Evolutionary conservation across 1,284 basidiomycete genomes (phyloP).

Genomic region (Moesziomyces globuligerus): DNA sequence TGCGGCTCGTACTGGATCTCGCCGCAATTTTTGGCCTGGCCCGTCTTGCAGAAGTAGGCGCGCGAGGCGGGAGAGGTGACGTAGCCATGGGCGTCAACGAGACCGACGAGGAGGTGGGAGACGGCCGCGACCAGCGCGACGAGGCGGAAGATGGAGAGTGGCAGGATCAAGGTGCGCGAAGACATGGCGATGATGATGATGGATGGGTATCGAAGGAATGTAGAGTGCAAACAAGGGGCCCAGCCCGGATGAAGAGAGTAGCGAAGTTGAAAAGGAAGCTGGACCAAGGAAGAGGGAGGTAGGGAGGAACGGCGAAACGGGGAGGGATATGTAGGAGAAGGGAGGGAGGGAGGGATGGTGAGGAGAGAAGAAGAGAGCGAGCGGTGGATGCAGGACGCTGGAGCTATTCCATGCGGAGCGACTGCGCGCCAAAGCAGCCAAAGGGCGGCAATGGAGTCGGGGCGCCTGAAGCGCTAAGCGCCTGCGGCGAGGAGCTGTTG

Average conservation of each 20-base stretch:
- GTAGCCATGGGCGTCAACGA: constrained; percentile 45
- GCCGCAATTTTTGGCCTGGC: constrained; percentile 59
- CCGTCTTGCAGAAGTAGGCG: constrained; percentile 72
- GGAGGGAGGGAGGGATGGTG: too few relatives aligned
- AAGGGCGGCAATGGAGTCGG: too few relatives aligned
- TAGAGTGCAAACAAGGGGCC: background rate
- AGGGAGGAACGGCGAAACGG: too few relatives aligned
- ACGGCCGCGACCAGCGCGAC: constrained; percentile 38
- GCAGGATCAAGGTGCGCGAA: constrained; percentile 1
- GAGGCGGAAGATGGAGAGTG: constrained; percentile 21
- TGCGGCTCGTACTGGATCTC: constrained; percentile 52
- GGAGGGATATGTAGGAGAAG: background rate
- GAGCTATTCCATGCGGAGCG: too few relatives aligned
- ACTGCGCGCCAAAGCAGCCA: too few relatives aligned
- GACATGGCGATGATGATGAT: too few relatives aligned
- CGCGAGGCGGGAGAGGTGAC: constrained; percentile 69
- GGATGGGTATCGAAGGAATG: constrained; percentile 7
- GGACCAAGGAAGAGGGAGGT: too few relatives aligned
- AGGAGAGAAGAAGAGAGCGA: too few relatives aligned
- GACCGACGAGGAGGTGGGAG: constrained; percentile 35
- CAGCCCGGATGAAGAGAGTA: background rate
- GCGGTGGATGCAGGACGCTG: too few relatives aligned
- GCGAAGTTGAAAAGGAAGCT: background rate
- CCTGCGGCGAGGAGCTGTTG: too few relatives aligned
- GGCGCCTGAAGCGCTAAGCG: too few relatives aligned